Conservation (phyloP, 1,139 yeast species). For the Meyerozyma carpophila region DNA sequence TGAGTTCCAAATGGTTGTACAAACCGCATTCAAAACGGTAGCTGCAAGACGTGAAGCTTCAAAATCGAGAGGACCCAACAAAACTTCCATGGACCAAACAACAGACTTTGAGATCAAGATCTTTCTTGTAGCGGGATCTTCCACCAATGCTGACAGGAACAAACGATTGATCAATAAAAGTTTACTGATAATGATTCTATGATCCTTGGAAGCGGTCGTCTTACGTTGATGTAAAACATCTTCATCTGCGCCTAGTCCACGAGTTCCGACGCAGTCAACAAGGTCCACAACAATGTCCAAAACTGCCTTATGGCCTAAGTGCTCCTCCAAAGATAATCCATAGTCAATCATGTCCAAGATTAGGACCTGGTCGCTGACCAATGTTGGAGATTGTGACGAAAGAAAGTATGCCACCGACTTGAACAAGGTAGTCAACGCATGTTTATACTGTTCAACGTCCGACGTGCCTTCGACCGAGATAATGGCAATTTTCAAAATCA, state of each 20-base stretch:
- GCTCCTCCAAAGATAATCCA: slow-evolving; percentile 38
- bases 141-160: slow-evolving; percentile 43
- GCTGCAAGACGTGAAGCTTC: slow-evolving; percentile 62
- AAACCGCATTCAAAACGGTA: slow-evolving; percentile 48
- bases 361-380: slow-evolving; percentile 55
- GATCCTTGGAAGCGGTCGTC: slow-evolving; percentile 36
- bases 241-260: slow-evolving; percentile 48
- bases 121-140: slow-evolving; percentile 31
- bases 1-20: slow-evolving; percentile 33
- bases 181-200: slow-evolving; percentile 51
- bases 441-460: slow-evolving; percentile 26
- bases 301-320: slow-evolving; percentile 35
- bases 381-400: slow-evolving; percentile 37
- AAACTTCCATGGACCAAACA: slow-evolving; percentile 60
- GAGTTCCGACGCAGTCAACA: slow-evolving; percentile 46
- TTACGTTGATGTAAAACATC: slow-evolving; percentile 24
- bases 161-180: slow-evolving; percentile 56
- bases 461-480: slow-evolving; percentile 18
- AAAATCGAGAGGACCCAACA: slow-evolving; percentile 46
- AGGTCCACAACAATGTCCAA: slow-evolving; percentile 35
- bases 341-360: slow-evolving; percentile 55
- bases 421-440: slow-evolving; percentile 27
- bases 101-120: slow-evolving; percentile 47
- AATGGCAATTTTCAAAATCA: slow-evolving; percentile 41
- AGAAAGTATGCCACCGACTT: slow-evolving; percentile 44